A percentile compares a stretch with the other conserved stretches of the same genome.
Conservation (phyloP, 1,139 yeast species). For the Martiniozyma asiatica region DNA sequence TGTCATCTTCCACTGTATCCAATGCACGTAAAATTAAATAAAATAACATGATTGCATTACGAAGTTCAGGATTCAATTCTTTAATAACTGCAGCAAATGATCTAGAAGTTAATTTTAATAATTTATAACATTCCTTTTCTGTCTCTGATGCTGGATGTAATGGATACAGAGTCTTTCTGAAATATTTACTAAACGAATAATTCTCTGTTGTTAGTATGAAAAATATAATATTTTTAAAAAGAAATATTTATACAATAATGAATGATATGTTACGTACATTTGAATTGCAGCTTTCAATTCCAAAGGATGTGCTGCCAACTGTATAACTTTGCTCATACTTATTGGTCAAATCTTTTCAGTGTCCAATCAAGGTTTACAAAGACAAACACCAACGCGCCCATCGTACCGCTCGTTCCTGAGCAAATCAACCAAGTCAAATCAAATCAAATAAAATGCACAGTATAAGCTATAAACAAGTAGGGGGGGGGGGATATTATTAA, state of each 20-base stretch:
- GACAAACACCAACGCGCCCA: too few species aligned
- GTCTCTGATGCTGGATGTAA: slow-evolving; percentile 34
- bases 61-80: slow-evolving; percentile 83
- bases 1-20: slow-evolving; percentile 96
- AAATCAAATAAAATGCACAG: too few species aligned
- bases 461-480: too few species aligned
- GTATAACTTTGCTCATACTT: slow-evolving; percentile 32
- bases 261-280: too few species aligned
- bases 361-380: too few species aligned
- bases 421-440: too few species aligned
- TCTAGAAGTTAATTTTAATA: slow-evolving; percentile 65
- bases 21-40: slow-evolving; percentile 80
- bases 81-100: slow-evolving; percentile 87
- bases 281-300: slow-evolving; percentile 63
- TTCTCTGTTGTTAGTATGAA: slow-evolving; percentile 1
- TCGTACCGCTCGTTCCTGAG: too few species aligned
- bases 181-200: slow-evolving; percentile 15
- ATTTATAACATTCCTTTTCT: slow-evolving; percentile 54
- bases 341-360: too few species aligned
- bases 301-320: slow-evolving; percentile 56
- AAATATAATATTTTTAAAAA: background rate
- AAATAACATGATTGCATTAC: slow-evolving; percentile 72
- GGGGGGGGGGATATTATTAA: too few species aligned
- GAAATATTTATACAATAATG: slow-evolving; percentile 26
- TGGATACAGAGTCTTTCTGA: slow-evolving; percentile 47